Conservation (phyloP, 208 protist species). For the Novymonas esmeraldas region DNA sequence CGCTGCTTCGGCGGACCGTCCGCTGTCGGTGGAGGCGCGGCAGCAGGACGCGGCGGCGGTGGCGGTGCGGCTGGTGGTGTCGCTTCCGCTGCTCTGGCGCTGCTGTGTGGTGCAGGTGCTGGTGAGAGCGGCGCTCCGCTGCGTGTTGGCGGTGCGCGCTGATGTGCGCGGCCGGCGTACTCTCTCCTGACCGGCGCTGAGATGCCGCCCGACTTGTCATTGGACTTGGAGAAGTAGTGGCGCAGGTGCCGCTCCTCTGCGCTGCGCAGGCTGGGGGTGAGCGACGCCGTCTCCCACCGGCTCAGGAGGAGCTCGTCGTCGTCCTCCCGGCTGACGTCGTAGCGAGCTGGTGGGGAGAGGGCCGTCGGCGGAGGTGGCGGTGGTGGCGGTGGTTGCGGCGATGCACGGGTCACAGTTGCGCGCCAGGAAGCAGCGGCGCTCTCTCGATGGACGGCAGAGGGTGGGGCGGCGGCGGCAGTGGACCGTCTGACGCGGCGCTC, state of each 20-base stretch:
- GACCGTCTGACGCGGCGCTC: background rate
- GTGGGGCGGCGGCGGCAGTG: background rate
- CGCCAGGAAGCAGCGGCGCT: background rate
- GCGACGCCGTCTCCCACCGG: conserved; percentile 31
- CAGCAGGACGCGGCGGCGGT: conserved; percentile 4
- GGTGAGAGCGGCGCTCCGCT: too few relatives aligned
- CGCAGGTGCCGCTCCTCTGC: conserved; percentile 23
- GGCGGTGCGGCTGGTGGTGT: background rate
- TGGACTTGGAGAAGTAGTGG: conserved; percentile 16
- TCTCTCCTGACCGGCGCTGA: background rate
- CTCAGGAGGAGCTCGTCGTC: conserved; percentile 2
- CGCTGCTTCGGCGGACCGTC: background rate
- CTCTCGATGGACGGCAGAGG: conserved; percentile 5
- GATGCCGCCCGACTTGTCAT: background rate
- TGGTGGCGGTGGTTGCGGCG: conserved; percentile 6
- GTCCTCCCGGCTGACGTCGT: background rate
- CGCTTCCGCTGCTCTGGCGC: background rate
- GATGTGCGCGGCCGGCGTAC: background rate
- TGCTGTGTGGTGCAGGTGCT: too few relatives aligned
- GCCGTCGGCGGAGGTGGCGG: background rate
- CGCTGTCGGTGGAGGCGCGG: background rate
- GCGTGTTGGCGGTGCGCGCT: background rate
- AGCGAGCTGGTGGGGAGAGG: conserved; percentile 2
- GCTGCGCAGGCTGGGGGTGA: conserved; percentile 20
- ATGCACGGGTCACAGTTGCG: background rate